Evolutionary conservation across 108 stramenopile genomes (phyloP).

Genomic region (Cyclotella distinguenda): DNA sequence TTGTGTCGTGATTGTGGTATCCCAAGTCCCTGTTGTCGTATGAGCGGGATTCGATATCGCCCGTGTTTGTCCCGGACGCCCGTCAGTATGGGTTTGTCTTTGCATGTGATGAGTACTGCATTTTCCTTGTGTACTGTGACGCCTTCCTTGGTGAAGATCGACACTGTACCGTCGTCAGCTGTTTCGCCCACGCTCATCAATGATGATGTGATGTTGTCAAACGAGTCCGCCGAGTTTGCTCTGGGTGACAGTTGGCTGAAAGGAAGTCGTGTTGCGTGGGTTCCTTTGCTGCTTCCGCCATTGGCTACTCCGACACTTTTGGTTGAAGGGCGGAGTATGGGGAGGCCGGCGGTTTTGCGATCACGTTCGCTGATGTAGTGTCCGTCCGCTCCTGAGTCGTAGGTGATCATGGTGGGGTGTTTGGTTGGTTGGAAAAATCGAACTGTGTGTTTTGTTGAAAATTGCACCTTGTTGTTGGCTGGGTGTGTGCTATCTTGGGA

Average conservation of each 20-base stretch:
- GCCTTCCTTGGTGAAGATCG: slow-evolving; percentile 15
- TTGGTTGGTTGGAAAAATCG: not conserved
- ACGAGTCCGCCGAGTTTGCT: slow-evolving; percentile 15
- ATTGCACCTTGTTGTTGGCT: not conserved
- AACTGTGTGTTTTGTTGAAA: not conserved
- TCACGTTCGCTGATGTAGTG: slow-evolving; percentile 20
- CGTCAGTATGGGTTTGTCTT: slow-evolving; percentile 14
- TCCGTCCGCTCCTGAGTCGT: slow-evolving; percentile 15
- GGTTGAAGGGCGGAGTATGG: slow-evolving; percentile 12
- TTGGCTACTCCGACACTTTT: slow-evolving; percentile 22
- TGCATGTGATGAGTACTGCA: slow-evolving; percentile 16
- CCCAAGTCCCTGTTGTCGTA: slow-evolving; percentile 11
- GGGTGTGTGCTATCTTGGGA: not conserved
- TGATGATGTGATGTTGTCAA: slow-evolving; percentile 7
- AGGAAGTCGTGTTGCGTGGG: slow-evolving; percentile 5
- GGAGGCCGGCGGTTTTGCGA: slow-evolving; percentile 7
- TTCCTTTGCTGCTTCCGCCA: slow-evolving; percentile 13
- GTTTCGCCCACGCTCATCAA: slow-evolving; percentile 25
- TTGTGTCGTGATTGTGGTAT: not conserved
- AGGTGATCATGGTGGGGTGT: slow-evolving; percentile 7
- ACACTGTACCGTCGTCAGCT: slow-evolving; percentile 9
- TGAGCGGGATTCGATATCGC: slow-evolving; percentile 14
- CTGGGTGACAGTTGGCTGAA: not conserved
- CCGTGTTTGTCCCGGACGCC: slow-evolving; percentile 20
- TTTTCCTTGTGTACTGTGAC: slow-evolving; percentile 16